Conservation (phyloP, 2,329 filamentous ascomycete genomes). For the Penicillium sp. region DNA sequence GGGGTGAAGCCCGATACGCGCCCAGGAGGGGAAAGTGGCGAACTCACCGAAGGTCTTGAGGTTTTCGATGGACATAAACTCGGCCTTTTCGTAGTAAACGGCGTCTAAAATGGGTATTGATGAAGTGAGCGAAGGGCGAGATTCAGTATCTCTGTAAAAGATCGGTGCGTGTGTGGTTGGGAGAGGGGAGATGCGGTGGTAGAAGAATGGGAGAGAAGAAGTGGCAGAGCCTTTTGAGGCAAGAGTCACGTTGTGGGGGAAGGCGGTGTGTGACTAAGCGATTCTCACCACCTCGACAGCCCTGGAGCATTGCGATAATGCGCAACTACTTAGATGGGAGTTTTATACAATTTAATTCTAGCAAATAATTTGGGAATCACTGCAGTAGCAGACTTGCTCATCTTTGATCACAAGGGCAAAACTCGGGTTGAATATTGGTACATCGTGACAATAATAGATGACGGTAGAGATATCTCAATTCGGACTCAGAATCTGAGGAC, state of each 20-base stretch:
- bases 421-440: conserved; percentile 10
- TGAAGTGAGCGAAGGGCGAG: conserved; percentile 25
- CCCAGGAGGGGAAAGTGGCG: conserved; percentile 23
- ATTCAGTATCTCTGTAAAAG: conserved; percentile 28
- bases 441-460: conserved; percentile 1
- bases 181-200: conserved; percentile 18
- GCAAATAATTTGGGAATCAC: not conserved
- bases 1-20: conserved; percentile 5
- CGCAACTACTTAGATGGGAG: not conserved
- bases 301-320: not conserved
- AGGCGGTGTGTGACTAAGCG: conserved; percentile 31
- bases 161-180: conserved; percentile 16
- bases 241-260: conserved; percentile 25
- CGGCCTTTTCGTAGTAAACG: conserved; percentile 55
- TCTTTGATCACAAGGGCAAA: conserved; percentile 6
- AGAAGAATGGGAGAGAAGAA: conserved; percentile 25
- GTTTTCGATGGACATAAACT: conserved; percentile 99
- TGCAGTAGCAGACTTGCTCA: not conserved
- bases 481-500: not conserved
- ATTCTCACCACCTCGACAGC: not conserved
- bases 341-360: not conserved
- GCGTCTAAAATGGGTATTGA: conserved; percentile 34
- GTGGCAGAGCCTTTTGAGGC: conserved; percentile 33
- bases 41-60: conserved; percentile 85
- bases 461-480: not conserved